Evolutionary conservation across 768 basidiomycete species (phyloP).

Genomic region (Pseudohyphozyma bogoriensis): DNA sequence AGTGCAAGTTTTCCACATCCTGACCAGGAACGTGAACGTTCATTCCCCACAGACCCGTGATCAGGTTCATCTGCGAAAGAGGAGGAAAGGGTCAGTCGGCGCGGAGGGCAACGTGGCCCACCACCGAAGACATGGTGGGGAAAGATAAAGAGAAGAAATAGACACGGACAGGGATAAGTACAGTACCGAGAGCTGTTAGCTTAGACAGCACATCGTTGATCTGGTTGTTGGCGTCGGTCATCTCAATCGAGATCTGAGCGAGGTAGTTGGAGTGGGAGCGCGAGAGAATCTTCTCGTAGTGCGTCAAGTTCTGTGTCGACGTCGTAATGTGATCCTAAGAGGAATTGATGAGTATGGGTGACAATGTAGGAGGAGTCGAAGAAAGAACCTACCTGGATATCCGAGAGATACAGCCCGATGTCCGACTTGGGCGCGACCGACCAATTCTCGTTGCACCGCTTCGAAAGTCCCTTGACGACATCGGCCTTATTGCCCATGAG

Average conservation of each 20-base stretch:
- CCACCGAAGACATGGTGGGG: too few relatives aligned
- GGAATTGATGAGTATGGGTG: too few relatives aligned
- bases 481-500: conserved; percentile 99
- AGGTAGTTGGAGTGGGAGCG: conserved; percentile 98
- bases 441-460: conserved; percentile 98
- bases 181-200: conserved; percentile 91
- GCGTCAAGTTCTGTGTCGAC: conserved; percentile 98
- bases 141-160: too few relatives aligned
- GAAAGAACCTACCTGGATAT: conserved; percentile 34
- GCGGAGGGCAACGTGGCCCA: not conserved
- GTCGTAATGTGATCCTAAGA: conserved; percentile 96
- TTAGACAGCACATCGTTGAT: conserved; percentile 98
- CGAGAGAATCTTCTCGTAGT: conserved; percentile 98
- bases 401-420: conserved; percentile 89
- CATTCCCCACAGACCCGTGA: conserved; percentile 78
- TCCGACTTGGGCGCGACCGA: conserved; percentile 94
- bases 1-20: conserved; percentile 40
- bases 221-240: conserved; percentile 86
- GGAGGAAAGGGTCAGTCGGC: not conserved
- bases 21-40: conserved; percentile 95
- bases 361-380: conserved; percentile 27
- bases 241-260: conserved; percentile 98
- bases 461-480: conserved; percentile 96
- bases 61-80: conserved; percentile 51
- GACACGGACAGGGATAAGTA: conserved; percentile 79